phyloP scores from a whole-genome alignment of 768 basidiomycete species.

The Infundibulicybe gibba region DNA sequence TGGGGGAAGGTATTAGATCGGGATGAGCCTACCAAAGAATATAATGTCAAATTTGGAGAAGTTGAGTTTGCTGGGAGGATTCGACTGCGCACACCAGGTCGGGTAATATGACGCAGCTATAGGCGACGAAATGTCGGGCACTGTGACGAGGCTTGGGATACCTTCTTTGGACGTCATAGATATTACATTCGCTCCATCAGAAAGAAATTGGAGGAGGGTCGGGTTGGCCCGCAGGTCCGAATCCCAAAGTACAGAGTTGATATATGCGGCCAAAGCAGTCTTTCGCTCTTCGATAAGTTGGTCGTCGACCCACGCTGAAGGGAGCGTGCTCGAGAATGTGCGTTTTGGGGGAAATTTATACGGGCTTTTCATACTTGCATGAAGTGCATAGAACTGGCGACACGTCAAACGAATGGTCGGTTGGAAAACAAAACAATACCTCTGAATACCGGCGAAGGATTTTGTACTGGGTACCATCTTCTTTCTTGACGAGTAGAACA shows the following conservation, averaged over 20 bases:
- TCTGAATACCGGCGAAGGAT: constrained; percentile 41
- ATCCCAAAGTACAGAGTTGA: constrained; percentile 25
- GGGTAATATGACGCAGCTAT: constrained; percentile 48
- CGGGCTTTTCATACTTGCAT: constrained; percentile 16
- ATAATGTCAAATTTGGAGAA: constrained; percentile 65
- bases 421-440: constrained; percentile 17
- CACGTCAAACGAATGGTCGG: no score
- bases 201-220: constrained; percentile 29
- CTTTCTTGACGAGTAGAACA: constrained; percentile 27
- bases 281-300: constrained; percentile 42
- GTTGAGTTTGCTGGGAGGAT: constrained; percentile 56
- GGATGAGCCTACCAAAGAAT: constrained; percentile 45
- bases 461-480: constrained; percentile 26
- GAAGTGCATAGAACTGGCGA: constrained; percentile 20
- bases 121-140: constrained; percentile 7
- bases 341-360: constrained; percentile 36
- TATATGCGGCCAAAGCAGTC: constrained; percentile 32
- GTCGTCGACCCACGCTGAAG: constrained; percentile 43
- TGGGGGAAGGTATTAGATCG: not conserved
- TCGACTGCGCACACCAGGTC: constrained; percentile 42
- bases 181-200: constrained; percentile 5
- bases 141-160: not conserved
- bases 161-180: constrained; percentile 5
- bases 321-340: constrained; percentile 36
- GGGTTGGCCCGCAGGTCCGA: constrained; percentile 24